Percentiles rank a stretch among this genome's conserved stretches.
phyloP scores from a whole-genome alignment of 2,329 filamentous ascomycete genomes.

The Thielaviopsis musarum region DNA sequence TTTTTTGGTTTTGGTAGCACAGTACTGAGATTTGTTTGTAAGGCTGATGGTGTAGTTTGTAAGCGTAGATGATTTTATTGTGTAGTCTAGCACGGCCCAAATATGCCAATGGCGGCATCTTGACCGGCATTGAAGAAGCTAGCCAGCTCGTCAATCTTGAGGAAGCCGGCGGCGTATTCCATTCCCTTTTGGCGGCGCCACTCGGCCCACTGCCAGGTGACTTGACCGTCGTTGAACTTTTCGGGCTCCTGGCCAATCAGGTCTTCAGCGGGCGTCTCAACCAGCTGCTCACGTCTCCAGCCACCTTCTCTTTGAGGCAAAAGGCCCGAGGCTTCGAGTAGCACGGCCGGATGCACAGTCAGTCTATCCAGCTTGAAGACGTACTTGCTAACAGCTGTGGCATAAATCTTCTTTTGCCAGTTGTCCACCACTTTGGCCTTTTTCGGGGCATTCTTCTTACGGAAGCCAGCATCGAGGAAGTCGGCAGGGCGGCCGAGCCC shows the following conservation, averaged over 20 bases:
- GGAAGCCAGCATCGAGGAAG: slow-evolving; percentile 33
- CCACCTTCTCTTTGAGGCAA: slow-evolving; percentile 57
- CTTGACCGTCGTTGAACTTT: slow-evolving; percentile 16
- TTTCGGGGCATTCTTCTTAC: slow-evolving; percentile 23
- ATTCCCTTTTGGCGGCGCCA: slow-evolving; percentile 37
- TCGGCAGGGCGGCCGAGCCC: slow-evolving; percentile 37
- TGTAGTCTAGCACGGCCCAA: slow-evolving; percentile 23
- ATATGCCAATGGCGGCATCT: slow-evolving; percentile 33
- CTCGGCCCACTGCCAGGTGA: slow-evolving; percentile 45
- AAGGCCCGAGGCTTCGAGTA: slow-evolving; percentile 54
- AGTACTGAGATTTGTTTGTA: no score
- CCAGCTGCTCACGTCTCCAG: slow-evolving; percentile 30
- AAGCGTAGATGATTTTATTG: no score
- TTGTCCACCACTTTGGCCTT: slow-evolving; percentile 20
- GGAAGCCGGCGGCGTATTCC: slow-evolving; percentile 37
- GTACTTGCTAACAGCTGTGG: slow-evolving; percentile 61
- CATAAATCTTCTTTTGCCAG: slow-evolving; percentile 49
- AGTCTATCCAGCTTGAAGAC: slow-evolving; percentile 68
- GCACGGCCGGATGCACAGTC: slow-evolving; percentile 66
- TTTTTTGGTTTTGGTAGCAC: no score
- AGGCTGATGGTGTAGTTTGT: no score
- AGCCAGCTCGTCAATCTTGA: slow-evolving; percentile 36
- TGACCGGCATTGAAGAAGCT: slow-evolving; percentile 36
- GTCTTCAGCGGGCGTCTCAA: slow-evolving; percentile 22
- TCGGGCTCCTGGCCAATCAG: slow-evolving; percentile 12